Evolutionary conservation across 164 flowering plant species (phyloP), one percentile per base, ranked within the genome.

Genomic region (Platanus orientalis): DNA sequence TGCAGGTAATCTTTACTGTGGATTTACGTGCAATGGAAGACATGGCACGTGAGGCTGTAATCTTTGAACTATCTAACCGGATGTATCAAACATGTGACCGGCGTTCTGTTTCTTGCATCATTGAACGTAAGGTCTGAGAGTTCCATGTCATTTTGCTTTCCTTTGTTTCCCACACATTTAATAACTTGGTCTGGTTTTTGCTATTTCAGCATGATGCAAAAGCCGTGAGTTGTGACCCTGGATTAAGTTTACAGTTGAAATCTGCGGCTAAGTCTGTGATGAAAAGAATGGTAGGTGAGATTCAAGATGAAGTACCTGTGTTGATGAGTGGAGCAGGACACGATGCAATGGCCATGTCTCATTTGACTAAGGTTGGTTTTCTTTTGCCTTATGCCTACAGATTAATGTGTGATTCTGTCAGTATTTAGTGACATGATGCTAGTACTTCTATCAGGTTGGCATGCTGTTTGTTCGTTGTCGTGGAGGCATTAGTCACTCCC

Each of bases 291-390:
- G 69, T 71, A 7, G 88, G 88, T 50, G 85, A 85, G 49, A 71
- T 78, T 60, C 76, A 64, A 58, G 81, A 69, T 29, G 88, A 86
- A 54, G 87, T 90, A 67, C 97, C 97, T 2, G 79, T 77, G n/a
- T 70, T 95, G 58, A 92, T 95, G 96, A 95, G 99, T 72, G 99
- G 99, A 67, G 99, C 99, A 28, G 99, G 97, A 67, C 99, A 95
- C 63, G 97, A 92, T 69, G 97, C 97, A 4, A 92, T 95, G 97
- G 97, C 99, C 54, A 88, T 95, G 86, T 76, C 97, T 64, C 99
- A 85, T 78, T 70, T 95, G 53, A 88, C 96, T 7, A 88, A 85
- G 92, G 97, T 93, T 21, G 20, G 73, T 66, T 72, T 42, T 60
- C 29, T 58, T 34, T 16, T 26, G 3, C 14, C 51, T 63, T 11